Conservation (phyloP, 1,284 basidiomycete species). For the Psilocybe mexicana region DNA sequence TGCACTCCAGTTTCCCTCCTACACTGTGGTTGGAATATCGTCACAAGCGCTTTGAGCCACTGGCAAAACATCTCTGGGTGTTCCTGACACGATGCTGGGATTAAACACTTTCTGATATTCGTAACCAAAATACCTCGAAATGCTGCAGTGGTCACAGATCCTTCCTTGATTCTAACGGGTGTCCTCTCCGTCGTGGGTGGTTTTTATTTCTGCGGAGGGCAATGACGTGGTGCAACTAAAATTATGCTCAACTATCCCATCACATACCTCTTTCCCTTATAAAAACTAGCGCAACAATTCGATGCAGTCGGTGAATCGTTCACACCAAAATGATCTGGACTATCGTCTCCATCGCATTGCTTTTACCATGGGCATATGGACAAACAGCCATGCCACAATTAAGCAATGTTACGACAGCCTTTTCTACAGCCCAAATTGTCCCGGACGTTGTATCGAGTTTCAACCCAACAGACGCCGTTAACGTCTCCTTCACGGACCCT, state of each 20-base stretch:
- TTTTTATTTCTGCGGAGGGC: slow-evolving; percentile 9
- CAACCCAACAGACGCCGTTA: slow-evolving; percentile 35
- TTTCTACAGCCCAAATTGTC: slow-evolving; percentile 41
- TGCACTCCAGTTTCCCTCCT: neutral
- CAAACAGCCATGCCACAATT: slow-evolving; percentile 24
- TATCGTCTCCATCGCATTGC: neutral
- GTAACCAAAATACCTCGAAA: too few species aligned
- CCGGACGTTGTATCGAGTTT: slow-evolving; percentile 44
- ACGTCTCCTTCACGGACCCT: slow-evolving; percentile 39
- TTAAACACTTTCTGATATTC: too few species aligned
- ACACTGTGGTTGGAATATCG: neutral
- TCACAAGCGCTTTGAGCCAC: too few species aligned
- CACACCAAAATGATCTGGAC: neutral
- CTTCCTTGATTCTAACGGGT: too few species aligned
- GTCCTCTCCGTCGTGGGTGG: too few species aligned
- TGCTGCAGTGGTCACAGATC: too few species aligned
- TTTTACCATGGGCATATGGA: neutral
- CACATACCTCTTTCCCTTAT: neutral
- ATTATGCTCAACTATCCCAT: slow-evolving; percentile 11
- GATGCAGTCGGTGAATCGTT: neutral
- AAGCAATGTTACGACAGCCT: slow-evolving; percentile 38
- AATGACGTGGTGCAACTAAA: slow-evolving; percentile 6
- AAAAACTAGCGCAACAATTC: slow-evolving; percentile 8
- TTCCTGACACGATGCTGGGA: too few species aligned
- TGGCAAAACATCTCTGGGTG: too few species aligned